Percentiles rank a stretch among this genome's conserved stretches.
Conservation (phyloP, 2,329 filamentous ascomycete genomes). For the Penicillium sumatraense region DNA sequence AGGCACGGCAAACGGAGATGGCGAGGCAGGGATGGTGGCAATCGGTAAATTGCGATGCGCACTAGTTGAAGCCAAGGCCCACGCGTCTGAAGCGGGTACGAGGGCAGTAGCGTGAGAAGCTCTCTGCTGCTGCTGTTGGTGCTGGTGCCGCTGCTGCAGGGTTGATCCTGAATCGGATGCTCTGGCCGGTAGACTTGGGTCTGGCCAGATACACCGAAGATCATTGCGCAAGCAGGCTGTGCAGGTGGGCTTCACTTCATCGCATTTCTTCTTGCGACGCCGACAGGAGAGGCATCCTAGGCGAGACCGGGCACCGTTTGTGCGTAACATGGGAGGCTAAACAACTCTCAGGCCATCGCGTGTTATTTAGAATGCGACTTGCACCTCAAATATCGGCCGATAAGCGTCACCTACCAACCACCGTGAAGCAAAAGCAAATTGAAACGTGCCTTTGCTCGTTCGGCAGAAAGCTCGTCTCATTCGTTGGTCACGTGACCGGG, state of each 20-base stretch:
- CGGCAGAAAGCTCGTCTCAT: background rate
- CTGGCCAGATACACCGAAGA: constrained; percentile 15
- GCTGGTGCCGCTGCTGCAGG: too few relatives aligned
- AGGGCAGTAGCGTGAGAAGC: background rate
- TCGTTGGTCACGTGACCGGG: background rate
- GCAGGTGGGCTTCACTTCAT: constrained; percentile 19
- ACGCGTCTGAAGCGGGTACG: constrained; percentile 8
- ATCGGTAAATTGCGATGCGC: constrained; percentile 7
- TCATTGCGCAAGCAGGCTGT: constrained; percentile 18
- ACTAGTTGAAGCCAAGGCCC: constrained; percentile 10
- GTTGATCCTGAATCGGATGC: background rate
- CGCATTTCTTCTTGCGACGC: constrained; percentile 22
- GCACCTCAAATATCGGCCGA: background rate
- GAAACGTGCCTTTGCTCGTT: background rate
- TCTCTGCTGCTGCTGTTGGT: too few relatives aligned
- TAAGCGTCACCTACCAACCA: background rate
- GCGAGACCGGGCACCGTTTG: constrained; percentile 18
- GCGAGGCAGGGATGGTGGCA: constrained; percentile 11
- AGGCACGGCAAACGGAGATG: constrained; percentile 8
- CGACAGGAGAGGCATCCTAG: constrained; percentile 19
- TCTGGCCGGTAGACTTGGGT: background rate
- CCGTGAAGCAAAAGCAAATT: background rate
- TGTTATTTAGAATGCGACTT: background rate
- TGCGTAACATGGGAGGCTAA: background rate
- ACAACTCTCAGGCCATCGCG: constrained; percentile 4